These are phyloP conservation scores for Piromyces sp. DNA, from an alignment of 192 early-diverging fungal species.

Conservation along the genomic window DNA sequence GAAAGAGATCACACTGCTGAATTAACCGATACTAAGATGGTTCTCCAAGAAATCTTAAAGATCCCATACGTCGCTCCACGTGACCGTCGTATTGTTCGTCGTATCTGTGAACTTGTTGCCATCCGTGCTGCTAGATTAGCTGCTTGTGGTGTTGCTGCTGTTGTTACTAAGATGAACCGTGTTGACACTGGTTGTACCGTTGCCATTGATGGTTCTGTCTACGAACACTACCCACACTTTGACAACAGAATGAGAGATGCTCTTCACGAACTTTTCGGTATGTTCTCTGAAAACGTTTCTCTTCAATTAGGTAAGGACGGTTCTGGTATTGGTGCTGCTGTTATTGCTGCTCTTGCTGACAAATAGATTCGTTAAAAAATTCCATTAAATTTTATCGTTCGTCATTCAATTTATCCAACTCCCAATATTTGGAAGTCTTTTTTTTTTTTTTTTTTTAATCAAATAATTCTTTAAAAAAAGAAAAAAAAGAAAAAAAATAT, in stretches of 20 bases:
- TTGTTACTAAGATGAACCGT: constrained; percentile 42
- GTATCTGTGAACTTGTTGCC: constrained; percentile 56
- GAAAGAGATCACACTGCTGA: constrained; percentile 11
- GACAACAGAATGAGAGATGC: constrained; percentile 56
- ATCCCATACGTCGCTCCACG: constrained; percentile 33
- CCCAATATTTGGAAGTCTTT: not conserved
- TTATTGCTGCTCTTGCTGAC: constrained; percentile 28
- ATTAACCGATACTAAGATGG: constrained; percentile 1
- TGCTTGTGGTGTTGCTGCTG: constrained; percentile 38
- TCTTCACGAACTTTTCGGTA: constrained; percentile 54
- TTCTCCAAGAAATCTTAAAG: constrained; percentile 26
- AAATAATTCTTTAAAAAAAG: not conserved
- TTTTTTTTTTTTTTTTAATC: not conserved
- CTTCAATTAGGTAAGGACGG: constrained; percentile 69
- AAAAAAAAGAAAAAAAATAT: not conserved
- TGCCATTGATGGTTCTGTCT: constrained; percentile 80
- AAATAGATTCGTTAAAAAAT: not conserved
- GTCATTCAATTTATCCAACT: no score
- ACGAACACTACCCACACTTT: constrained; percentile 77
- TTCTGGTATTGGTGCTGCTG: constrained; percentile 57
- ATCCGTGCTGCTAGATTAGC: constrained; percentile 66
- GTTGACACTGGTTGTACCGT: constrained; percentile 39
- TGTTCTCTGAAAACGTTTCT: constrained; percentile 40
- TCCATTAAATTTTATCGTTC: no score
- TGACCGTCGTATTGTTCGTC: constrained; percentile 54